Evolutionary conservation across 1,139 yeast species (phyloP).

Genomic region (Yamadazyma blattariae): DNA sequence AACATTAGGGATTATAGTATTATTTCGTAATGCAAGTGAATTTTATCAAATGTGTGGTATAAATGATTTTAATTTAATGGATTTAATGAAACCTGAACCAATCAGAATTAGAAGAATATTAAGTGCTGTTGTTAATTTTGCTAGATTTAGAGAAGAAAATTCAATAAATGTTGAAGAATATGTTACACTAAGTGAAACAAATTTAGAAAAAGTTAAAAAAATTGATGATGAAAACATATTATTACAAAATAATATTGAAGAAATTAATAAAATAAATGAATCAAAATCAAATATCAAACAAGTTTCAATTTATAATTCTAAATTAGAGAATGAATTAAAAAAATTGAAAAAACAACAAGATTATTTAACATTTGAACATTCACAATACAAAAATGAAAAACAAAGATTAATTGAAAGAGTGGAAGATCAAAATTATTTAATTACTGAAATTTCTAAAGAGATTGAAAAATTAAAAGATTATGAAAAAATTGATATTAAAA

Average conservation of each 20-base stretch:
- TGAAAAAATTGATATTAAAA: constrained; percentile 60
- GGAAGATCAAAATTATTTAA: constrained; percentile 52
- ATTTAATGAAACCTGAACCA: constrained; percentile 65
- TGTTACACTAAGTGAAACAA: constrained; percentile 52
- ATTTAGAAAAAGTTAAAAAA: constrained; percentile 36
- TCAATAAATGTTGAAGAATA: constrained; percentile 66
- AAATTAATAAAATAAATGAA: constrained; percentile 26
- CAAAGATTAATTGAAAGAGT: constrained; percentile 51
- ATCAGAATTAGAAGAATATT: constrained; percentile 59
- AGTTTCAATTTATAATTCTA: constrained; percentile 53
- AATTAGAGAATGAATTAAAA: constrained; percentile 62
- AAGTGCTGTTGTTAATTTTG: constrained; percentile 84
- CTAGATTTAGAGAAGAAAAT: constrained; percentile 78
- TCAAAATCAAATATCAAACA: constrained; percentile 38
- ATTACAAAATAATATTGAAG: constrained; percentile 41
- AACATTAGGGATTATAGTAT: constrained; percentile 46
- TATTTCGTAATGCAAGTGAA: constrained; percentile 57
- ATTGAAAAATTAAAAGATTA: constrained; percentile 60
- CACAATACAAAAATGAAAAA: constrained; percentile 64
- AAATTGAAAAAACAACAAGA: constrained; percentile 65
- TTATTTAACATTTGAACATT: constrained; percentile 60
- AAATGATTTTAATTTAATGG: constrained; percentile 71
- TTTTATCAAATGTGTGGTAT: constrained; percentile 76
- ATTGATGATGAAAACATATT: constrained; percentile 35
- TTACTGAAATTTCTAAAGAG: constrained; percentile 57